These are phyloP conservation scores for Erigeron canadensis DNA, from an alignment of 129 eudicot genomes.

Conservation along the genomic window DNA sequence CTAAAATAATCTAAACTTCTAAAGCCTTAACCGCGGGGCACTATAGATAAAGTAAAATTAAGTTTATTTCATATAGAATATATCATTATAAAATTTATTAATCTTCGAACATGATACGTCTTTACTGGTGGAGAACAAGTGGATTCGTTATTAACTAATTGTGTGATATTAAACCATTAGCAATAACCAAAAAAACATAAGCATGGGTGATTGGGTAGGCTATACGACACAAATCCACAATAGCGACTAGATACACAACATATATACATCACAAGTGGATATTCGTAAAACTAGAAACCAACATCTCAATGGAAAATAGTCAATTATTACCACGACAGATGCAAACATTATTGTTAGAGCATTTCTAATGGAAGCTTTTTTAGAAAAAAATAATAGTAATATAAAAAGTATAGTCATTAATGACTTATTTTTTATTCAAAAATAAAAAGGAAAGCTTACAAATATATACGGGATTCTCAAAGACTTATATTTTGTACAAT, in stretches of 20 bases:
- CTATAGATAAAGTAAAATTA: neutral
- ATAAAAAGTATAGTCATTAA: no score
- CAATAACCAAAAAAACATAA: neutral
- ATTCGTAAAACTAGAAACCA: neutral
- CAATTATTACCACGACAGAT: no score
- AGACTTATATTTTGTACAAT: no score
- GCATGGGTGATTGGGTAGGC: neutral
- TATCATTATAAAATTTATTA: neutral
- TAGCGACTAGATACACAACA: neutral
- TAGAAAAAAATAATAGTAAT: no score
- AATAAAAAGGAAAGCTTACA: no score
- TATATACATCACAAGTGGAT: neutral
- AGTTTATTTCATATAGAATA: neutral
- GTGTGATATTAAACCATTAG: neutral
- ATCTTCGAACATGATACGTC: neutral
- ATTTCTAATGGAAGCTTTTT: no score
- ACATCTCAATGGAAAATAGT: neutral
- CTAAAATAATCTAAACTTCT: no score
- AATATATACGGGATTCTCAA: no score
- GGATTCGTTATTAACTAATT: neutral
- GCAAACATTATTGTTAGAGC: no score
- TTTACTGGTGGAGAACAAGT: neutral
- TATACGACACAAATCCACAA: neutral
- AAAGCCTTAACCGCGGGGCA: no score
- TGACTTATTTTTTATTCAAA: no score